Conservation (phyloP, 176 grass and related monocot genomes). For the Canna indica region DNA sequence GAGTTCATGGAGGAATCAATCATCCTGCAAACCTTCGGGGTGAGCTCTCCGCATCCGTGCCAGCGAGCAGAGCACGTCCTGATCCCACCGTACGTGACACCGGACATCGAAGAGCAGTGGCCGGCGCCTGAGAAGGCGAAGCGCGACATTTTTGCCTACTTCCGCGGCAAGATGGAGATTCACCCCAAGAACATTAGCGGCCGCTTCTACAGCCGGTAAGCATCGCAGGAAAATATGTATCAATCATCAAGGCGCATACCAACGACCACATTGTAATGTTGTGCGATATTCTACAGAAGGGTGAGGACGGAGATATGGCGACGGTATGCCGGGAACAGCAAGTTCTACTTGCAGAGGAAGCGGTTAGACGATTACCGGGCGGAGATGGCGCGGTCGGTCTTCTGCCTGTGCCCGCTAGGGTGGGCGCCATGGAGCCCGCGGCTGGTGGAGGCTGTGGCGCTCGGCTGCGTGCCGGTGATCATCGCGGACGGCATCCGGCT, state of each 20-base stretch:
- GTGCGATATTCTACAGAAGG: conserved; percentile 29
- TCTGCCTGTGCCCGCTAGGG: conserved; percentile 82
- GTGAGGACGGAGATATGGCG: conserved; percentile 68
- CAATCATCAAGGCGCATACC: not conserved
- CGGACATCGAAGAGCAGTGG: conserved; percentile 33
- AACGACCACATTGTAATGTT: not conserved
- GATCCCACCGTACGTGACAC: conserved; percentile 62
- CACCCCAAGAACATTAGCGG: conserved; percentile 95
- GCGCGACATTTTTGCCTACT: conserved; percentile 75
- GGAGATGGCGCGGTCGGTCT: conserved; percentile 71
- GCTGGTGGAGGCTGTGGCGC: conserved; percentile 73
- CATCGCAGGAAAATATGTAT: too few relatives aligned
- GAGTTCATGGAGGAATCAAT: conserved; percentile 27
- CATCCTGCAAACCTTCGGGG: conserved; percentile 31
- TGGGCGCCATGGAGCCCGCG: conserved; percentile 96
- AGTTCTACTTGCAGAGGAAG: conserved; percentile 79
- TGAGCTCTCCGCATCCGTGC: conserved; percentile 48
- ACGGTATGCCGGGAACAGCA: conserved; percentile 39
- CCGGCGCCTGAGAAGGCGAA: conserved; percentile 40
- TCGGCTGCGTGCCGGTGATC: conserved; percentile 72
- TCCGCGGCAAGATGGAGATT: conserved; percentile 87
- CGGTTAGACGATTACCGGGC: conserved; percentile 41
- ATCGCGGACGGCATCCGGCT: conserved; percentile 73
- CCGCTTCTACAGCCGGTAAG: conserved; percentile 94
- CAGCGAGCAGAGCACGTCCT: conserved; percentile 58